phyloP scores from a whole-genome alignment of 177 flowering plant genomes.

The Telopea speciosissima region DNA sequence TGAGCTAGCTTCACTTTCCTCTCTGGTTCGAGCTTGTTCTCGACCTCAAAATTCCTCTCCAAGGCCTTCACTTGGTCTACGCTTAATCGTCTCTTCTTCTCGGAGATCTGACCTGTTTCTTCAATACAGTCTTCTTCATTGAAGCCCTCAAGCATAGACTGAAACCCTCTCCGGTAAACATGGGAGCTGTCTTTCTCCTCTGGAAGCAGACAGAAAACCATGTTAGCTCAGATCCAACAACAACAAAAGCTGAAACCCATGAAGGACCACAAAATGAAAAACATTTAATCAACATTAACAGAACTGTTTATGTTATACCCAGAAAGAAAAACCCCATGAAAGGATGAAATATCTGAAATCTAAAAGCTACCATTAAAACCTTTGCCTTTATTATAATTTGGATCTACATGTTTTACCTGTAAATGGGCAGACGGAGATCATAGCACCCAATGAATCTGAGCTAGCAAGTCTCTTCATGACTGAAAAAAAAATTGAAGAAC shows the following conservation, averaged over 20 bases:
- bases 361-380: too few relatives aligned
- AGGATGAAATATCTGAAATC: too few relatives aligned
- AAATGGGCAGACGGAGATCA: too few relatives aligned
- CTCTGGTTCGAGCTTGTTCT: too few relatives aligned
- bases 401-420: too few relatives aligned
- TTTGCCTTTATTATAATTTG: too few relatives aligned
- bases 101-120: slow-evolving; percentile 46
- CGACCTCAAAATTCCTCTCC: too few relatives aligned
- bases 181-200: slow-evolving; percentile 37
- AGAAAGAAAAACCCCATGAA: slow-evolving; percentile 11
- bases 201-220: background rate
- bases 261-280: background rate
- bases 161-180: slow-evolving; percentile 52
- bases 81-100: slow-evolving; percentile 76
- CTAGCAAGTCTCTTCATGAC: too few relatives aligned
- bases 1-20: too few relatives aligned
- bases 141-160: slow-evolving; percentile 63
- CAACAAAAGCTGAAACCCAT: background rate
- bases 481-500: too few relatives aligned
- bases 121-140: slow-evolving; percentile 75
- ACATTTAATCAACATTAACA: background rate
- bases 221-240: background rate
- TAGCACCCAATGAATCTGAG: too few relatives aligned
- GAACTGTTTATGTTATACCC: background rate
- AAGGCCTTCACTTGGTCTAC: slow-evolving; percentile 78